phyloP scores from a whole-genome alignment of 345 rosid genomes.

The Syzygium grande region DNA sequence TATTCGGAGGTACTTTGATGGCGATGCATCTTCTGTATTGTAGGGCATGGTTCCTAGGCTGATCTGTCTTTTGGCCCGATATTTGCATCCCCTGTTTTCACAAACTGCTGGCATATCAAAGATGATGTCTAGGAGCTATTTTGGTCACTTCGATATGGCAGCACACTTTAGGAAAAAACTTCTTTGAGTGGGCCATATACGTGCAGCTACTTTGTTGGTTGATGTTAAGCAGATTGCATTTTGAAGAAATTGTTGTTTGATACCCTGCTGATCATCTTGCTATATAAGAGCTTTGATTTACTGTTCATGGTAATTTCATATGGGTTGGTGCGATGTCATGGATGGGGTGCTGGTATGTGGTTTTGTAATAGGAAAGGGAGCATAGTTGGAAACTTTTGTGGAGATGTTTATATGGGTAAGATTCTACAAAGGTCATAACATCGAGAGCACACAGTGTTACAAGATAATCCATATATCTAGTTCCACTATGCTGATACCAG shows the following conservation, averaged over 20 bases:
- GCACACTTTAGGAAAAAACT: background rate
- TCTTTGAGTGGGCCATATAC: background rate
- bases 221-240: too few species aligned
- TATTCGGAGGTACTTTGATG: background rate
- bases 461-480: background rate
- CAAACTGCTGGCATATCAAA: background rate
- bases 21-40: too few species aligned
- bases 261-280: background rate
- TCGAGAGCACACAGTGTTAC: background rate
- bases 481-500: background rate
- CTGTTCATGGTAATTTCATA: background rate
- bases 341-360: background rate
- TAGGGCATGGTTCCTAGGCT: background rate
- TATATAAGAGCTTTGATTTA: background rate
- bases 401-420: background rate
- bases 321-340: background rate
- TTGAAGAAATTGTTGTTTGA: background rate
- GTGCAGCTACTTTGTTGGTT: background rate
- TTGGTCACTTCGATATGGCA: background rate
- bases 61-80: background rate
- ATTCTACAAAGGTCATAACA: background rate
- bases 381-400: background rate
- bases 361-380: background rate
- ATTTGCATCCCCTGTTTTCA: background rate
- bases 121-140: background rate